Evolutionary conservation across 345 rosid species (phyloP), one percentile per base, ranked within the genome.

Genomic region (Gossypium thurberi): DNA sequence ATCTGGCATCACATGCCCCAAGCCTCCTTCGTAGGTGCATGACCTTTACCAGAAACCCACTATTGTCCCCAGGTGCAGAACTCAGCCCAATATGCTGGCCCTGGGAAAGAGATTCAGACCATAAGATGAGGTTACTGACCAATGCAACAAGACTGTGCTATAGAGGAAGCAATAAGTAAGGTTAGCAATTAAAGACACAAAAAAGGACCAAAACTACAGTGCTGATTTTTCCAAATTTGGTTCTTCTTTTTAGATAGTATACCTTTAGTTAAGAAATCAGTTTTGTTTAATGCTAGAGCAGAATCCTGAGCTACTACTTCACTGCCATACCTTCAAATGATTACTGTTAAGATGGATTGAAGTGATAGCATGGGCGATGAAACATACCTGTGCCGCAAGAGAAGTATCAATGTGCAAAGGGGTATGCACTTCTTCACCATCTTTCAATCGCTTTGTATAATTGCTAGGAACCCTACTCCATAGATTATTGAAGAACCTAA

Each of bases 391-490:
- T 10, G 55, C 69, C 52, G 72, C 71, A 73, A 20, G 66, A 51
- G 78, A 74, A 17, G 14, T 79, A 69, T 72, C 82, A n/a, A 33
- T 53, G 69, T 40, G 65, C 7, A 47, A 75, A 8, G 78, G 72
- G 8, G 81, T 72, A 72, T 74, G 82, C 66, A 64, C 83, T 65
- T 79, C 74, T 72, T 84, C 91, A 60, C 89, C 91, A 78, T 85
- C 89, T 81, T 87, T 87, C 79, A 87, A 72, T 53, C 81, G 74
- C 76, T 87, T 87, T 44, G 81, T 87, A 69, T 79, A 80, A 53
- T 73, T 82, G 75, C 79, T 77, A 10, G 52, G 52, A 43, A 55
- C 60, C 69, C 75, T 78, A 69, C 51, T 76, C 83, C 80, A 62
- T 52, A 81, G 48, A 68, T 80, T 83, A 53, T 37, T 77, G 74